A percentile compares a stretch with the other conserved stretches of the same genome.
These are phyloP conservation scores for Syzygium aqueum DNA, from an alignment of 345 rosid species.

Conservation along the genomic window DNA sequence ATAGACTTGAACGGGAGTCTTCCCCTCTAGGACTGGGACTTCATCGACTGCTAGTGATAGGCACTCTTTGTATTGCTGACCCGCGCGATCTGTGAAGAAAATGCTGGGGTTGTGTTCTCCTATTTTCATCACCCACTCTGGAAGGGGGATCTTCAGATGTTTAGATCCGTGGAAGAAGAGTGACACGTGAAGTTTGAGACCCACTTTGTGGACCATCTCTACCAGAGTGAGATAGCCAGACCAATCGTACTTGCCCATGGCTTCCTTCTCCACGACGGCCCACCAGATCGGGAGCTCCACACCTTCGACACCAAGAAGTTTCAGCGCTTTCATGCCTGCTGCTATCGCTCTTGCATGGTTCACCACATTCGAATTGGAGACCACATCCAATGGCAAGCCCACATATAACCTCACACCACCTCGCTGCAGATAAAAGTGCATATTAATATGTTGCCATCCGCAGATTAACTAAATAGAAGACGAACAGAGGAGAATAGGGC, in stretches of 20 bases:
- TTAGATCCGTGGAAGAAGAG: conserved; percentile 59
- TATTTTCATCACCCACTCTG: conserved; percentile 57
- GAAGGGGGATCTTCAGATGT: conserved; percentile 45
- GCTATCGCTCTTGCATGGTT: conserved; percentile 71
- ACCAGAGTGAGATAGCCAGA: conserved; percentile 71
- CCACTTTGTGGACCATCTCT: conserved; percentile 66
- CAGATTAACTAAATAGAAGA: not conserved
- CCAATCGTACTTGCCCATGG: conserved; percentile 71
- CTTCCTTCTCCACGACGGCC: conserved; percentile 92
- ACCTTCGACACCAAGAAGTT: conserved; percentile 79
- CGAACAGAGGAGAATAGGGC: not conserved
- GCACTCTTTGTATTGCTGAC: conserved; percentile 46
- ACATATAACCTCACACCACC: conserved; percentile 56
- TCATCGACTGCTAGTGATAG: conserved; percentile 75
- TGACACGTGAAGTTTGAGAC: conserved; percentile 73
- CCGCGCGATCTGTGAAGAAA: conserved; percentile 51
- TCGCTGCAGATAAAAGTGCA: conserved; percentile 24
- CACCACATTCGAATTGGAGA: conserved; percentile 46
- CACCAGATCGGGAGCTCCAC: conserved; percentile 91
- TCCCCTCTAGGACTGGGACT: conserved; percentile 64
- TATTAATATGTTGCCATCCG: not conserved
- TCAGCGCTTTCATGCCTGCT: conserved; percentile 79
- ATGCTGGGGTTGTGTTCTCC: conserved; percentile 45
- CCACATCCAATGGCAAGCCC: conserved; percentile 77
- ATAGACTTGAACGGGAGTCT: conserved; percentile 69